phyloP scores from a whole-genome alignment of 192 early-diverging fungal genomes.

The Podila epigama region DNA sequence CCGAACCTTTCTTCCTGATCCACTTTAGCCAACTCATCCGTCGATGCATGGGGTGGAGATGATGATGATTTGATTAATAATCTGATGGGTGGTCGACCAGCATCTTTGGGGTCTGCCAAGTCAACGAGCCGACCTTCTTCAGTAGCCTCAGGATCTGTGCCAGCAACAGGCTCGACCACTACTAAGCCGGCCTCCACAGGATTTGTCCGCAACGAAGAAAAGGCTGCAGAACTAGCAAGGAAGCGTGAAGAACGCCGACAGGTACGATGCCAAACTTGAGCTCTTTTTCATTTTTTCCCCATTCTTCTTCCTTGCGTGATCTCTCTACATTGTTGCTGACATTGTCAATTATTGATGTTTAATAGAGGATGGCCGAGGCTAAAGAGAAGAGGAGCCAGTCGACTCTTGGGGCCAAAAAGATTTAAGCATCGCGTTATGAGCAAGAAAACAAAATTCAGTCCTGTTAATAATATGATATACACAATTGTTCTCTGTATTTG shows the following conservation, averaged over 20 bases:
- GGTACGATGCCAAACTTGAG: too few species aligned
- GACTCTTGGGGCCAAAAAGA: conserved; percentile 56
- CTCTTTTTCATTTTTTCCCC: too few species aligned
- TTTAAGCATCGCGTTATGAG: too few species aligned
- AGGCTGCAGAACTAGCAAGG: conserved; percentile 57
- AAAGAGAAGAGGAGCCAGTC: conserved; percentile 50
- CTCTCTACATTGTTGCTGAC: too few species aligned
- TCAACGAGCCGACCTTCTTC: background rate
- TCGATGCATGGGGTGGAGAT: conserved; percentile 46
- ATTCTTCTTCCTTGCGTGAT: too few species aligned
- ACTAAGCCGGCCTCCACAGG: background rate
- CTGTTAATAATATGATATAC: background rate
- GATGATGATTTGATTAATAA: conserved; percentile 46
- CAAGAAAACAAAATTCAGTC: background rate
- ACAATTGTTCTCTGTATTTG: background rate
- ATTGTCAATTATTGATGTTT: conserved; percentile 2
- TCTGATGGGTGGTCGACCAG: conserved; percentile 1
- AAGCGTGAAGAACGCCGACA: conserved; percentile 62
- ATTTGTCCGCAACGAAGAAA: conserved; percentile 52
- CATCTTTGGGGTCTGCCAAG: background rate
- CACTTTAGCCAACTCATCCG: background rate
- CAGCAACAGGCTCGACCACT: conserved; percentile 1
- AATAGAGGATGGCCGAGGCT: conserved; percentile 52
- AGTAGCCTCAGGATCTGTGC: conserved; percentile 4
- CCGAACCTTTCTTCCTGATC: background rate